phyloP scores from a whole-genome alignment of 2,329 filamentous ascomycete genomes.

The Paecilomyces variotii region DNA sequence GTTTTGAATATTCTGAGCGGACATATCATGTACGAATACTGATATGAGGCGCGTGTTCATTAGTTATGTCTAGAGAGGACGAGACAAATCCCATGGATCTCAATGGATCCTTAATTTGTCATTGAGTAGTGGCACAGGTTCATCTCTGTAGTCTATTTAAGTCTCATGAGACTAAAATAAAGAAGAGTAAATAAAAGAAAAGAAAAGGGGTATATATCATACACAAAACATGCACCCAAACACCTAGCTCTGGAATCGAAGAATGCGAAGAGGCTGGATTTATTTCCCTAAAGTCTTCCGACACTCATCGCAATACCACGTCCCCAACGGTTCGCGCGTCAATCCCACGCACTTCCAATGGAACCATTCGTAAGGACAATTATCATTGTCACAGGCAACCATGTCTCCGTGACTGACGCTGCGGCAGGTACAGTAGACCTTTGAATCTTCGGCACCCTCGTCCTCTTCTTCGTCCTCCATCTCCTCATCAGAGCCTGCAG shows the following conservation, averaged over 20 bases:
- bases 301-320: slow-evolving; percentile 51
- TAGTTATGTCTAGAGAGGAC: neutral
- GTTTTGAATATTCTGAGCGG: neutral
- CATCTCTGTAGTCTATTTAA: neutral
- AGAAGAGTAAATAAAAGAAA: neutral
- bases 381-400: slow-evolving; percentile 60
- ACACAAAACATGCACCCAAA: neutral
- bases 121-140: neutral
- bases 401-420: slow-evolving; percentile 59
- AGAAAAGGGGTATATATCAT: neutral
- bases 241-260: neutral
- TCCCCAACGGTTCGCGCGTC: slow-evolving; percentile 50
- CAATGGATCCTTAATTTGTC: neutral
- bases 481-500: slow-evolving; percentile 26
- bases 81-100: neutral
- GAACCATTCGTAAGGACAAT: slow-evolving; percentile 59
- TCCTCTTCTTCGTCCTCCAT: slow-evolving; percentile 42
- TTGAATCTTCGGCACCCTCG: slow-evolving; percentile 49
- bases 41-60: neutral
- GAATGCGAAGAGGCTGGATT: slow-evolving; percentile 1
- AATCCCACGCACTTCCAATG: slow-evolving; percentile 58
- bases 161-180: neutral
- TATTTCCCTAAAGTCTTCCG: slow-evolving; percentile 32
- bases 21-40: neutral
- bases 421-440: slow-evolving; percentile 59